phyloP scores from a whole-genome alignment of 305 asterid species.

The Caryopteris hybrid region DNA sequence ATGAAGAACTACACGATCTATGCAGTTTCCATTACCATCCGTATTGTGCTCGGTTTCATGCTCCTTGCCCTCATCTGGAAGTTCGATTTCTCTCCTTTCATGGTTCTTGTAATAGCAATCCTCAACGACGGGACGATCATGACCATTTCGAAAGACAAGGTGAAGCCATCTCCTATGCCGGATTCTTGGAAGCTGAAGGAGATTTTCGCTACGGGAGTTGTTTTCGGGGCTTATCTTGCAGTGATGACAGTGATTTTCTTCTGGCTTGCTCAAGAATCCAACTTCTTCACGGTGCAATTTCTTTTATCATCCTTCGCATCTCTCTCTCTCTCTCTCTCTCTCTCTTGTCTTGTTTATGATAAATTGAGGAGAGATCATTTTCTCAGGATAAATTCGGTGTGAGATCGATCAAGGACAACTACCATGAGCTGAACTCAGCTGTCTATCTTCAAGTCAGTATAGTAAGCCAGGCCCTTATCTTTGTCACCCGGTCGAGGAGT shows the following conservation, averaged over 20 bases:
- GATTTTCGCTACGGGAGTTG: slow-evolving; percentile 54
- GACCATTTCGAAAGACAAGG: slow-evolving; percentile 61
- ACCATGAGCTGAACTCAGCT: slow-evolving; percentile 59
- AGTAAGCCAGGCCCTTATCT: slow-evolving; percentile 90
- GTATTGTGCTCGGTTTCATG: slow-evolving; percentile 56
- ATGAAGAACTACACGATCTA: slow-evolving; percentile 64
- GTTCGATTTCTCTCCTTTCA: slow-evolving; percentile 59
- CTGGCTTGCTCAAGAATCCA: slow-evolving; percentile 38
- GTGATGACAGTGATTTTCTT: slow-evolving; percentile 52
- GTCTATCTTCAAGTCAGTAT: slow-evolving; percentile 88
- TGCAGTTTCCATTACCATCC: slow-evolving; percentile 56
- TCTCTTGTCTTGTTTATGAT: too few species aligned
- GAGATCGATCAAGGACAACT: slow-evolving; percentile 23
- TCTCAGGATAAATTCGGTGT: slow-evolving; percentile 42
- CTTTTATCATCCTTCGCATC: too few species aligned
- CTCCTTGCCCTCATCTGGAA: slow-evolving; percentile 56
- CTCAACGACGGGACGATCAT: slow-evolving; percentile 60
- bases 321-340: too few species aligned
- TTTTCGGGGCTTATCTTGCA: slow-evolving; percentile 50
- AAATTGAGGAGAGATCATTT: neutral
- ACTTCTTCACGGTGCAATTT: slow-evolving; percentile 37
- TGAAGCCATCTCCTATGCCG: slow-evolving; percentile 54
- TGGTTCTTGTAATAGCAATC: slow-evolving; percentile 57
- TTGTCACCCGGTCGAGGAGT: slow-evolving; percentile 81
- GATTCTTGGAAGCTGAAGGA: slow-evolving; percentile 59